Evolutionary conservation across 2,329 filamentous ascomycete genomes (phyloP), one percentile per base, ranked within the genome.

Genomic region (Diatrype stigma): DNA sequence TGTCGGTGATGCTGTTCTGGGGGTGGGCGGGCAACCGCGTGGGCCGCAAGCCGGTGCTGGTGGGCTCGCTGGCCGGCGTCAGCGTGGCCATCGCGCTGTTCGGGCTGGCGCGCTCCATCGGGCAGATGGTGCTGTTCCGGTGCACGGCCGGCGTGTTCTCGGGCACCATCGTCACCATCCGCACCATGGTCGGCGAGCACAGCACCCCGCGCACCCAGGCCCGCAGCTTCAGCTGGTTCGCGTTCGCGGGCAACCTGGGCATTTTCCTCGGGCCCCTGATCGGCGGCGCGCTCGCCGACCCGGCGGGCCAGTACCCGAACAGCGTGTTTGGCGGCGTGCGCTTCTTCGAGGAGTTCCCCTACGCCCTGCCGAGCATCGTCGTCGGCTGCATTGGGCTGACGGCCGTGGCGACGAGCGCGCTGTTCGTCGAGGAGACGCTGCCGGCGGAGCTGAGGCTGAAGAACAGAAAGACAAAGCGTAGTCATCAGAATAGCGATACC

Each of bases 1-100:
- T 90, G 77, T 50, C 81, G n/a, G 79, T 91, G 51, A 89, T 93
- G 82, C 79, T 93, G 23, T 71, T 77, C 55, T 93, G 89, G 86
- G 87, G 87, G 46, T 74, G 73, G 60, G 82, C 76, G 50, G 81
- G 81, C 3, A 89, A 94, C 67, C 77, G 79, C 7, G 68, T 85
- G 37, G 89, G 89, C 30, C 79, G 89, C 42, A 90, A 89, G 56
- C 87, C 88, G 0, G 78, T 90, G 1, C 77, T 94, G 11, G 76
- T 91, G 2, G 72, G 76, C 60, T 89, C 85, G 0, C 70, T 92
- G 6, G 59, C 77, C 14, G 89, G 89, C 38, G 78, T 90, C 35
- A 70, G 80, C 1, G 50, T 84, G 12, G 75, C 80, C 0, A 85
- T 81, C 0, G 75, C 78, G 0, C 64, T 89, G 1, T 94, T 93